These are phyloP conservation scores for Suillus tomentosus DNA, from an alignment of 768 basidiomycete species.

Conservation along the genomic window DNA sequence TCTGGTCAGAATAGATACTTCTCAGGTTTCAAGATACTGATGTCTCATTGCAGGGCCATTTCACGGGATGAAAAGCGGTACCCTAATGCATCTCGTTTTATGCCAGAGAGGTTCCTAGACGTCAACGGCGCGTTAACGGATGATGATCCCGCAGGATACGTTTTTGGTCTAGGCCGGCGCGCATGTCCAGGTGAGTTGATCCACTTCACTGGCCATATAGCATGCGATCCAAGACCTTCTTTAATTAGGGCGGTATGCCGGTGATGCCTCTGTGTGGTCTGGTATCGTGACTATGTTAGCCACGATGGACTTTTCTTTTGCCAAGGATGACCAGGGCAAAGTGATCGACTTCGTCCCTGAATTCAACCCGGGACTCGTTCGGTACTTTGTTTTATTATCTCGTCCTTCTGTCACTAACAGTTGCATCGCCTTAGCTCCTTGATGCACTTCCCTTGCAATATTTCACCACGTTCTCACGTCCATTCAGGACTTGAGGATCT, in stretches of 20 bases:
- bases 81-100: slow-evolving; percentile 6
- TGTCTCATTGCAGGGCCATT: slow-evolving; percentile 5
- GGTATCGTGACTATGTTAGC: slow-evolving; percentile 26
- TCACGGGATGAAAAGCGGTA: slow-evolving; percentile 7
- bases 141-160: not conserved
- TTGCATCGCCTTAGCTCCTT: not conserved
- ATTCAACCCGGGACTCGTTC: slow-evolving; percentile 6
- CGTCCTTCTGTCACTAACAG: not conserved
- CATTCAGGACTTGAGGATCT: not conserved
- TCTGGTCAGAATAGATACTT: not conserved
- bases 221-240: not conserved
- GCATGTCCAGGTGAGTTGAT: slow-evolving; percentile 4
- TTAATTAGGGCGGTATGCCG: slow-evolving; percentile 23
- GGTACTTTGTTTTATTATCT: not conserved
- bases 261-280: slow-evolving; percentile 27
- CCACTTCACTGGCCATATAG: too few relatives aligned
- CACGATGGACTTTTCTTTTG: slow-evolving; percentile 21
- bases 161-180: slow-evolving; percentile 10
- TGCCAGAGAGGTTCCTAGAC: slow-evolving; percentile 9
- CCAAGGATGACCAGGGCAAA: slow-evolving; percentile 25
- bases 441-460: slow-evolving; percentile 3
- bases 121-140: slow-evolving; percentile 1
- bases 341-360: slow-evolving; percentile 17
- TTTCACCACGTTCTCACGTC: slow-evolving; percentile 5
- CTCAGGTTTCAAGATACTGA: not conserved